Evolutionary conservation across 306 rosid genomes (phyloP).

Genomic region (Vigna nakashimae): DNA sequence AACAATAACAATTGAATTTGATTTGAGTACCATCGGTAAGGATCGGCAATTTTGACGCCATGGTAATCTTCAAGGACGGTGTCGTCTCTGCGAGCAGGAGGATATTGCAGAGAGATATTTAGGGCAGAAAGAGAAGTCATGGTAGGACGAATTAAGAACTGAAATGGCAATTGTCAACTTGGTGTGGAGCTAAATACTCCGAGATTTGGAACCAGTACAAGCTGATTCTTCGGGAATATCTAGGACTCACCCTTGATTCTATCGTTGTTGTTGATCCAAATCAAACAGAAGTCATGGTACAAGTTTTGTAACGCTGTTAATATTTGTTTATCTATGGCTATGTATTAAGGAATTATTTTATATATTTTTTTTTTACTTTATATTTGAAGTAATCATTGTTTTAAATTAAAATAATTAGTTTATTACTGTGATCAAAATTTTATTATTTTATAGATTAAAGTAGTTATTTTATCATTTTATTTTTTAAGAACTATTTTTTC

Average conservation of each 20-base stretch:
- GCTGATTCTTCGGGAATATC: not conserved
- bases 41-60: slow-evolving; percentile 78
- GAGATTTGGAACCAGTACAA: not conserved
- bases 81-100: slow-evolving; percentile 72
- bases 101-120: slow-evolving; percentile 57
- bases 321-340: too few species aligned
- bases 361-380: too few species aligned
- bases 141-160: not conserved
- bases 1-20: not conserved
- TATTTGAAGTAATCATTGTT: too few species aligned
- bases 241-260: not conserved
- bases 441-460: too few species aligned
- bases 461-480: too few species aligned
- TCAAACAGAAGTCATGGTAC: too few species aligned
- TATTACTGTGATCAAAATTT: too few species aligned
- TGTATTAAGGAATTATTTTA: too few species aligned
- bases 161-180: not conserved
- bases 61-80: slow-evolving; percentile 82
- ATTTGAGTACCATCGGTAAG: slow-evolving; percentile 76
- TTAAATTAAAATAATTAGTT: too few species aligned
- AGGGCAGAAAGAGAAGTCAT: slow-evolving; percentile 63
- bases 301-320: too few species aligned
- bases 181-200: not conserved
- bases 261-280: too few species aligned
- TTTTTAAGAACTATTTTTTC: too few species aligned